Conservation (phyloP, 805 yeast species). For the Lachancea quebecensis region DNA sequence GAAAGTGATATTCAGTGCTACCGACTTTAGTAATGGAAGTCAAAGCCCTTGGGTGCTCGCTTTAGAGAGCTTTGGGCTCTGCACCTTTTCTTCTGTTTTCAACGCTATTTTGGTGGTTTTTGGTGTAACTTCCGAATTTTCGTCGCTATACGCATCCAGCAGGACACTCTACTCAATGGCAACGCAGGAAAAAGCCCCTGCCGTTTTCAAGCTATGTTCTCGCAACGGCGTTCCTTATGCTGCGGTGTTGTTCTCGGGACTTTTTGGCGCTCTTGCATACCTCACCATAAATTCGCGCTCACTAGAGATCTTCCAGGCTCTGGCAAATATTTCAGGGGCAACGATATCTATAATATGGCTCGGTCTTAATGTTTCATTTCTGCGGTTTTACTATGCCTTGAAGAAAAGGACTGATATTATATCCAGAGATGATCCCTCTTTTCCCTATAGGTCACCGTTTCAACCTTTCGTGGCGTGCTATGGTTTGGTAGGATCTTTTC, state of each 20-base stretch:
- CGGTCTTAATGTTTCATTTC: constrained; percentile 58
- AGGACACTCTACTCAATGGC: constrained; percentile 51
- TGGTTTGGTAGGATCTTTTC: constrained; percentile 49
- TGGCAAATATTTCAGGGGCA: constrained; percentile 62
- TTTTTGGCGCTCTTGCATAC: constrained; percentile 55
- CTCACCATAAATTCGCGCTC: constrained; percentile 53
- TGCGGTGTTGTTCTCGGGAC: constrained; percentile 58
- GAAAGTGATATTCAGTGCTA: constrained; percentile 40
- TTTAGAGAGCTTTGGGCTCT: constrained; percentile 44
- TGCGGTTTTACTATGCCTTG: constrained; percentile 59
- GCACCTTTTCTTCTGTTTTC: constrained; percentile 43
- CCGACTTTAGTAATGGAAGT: constrained; percentile 38
- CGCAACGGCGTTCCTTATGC: constrained; percentile 64
- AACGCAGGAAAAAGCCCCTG: constrained; percentile 54
- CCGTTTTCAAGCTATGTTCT: constrained; percentile 51
- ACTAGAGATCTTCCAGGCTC: constrained; percentile 55
- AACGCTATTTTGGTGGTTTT: constrained; percentile 49
- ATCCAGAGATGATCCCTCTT: constrained; percentile 52
- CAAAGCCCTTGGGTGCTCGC: constrained; percentile 56
- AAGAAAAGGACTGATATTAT: constrained; percentile 57
- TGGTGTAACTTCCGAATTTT: constrained; percentile 50
- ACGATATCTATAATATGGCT: constrained; percentile 76
- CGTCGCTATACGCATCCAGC: constrained; percentile 56
- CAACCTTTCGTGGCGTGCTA: constrained; percentile 64
- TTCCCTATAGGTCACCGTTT: constrained; percentile 62